A percentile compares a stretch with the other conserved stretches of the same genome.
Conservation (phyloP, 2,329 filamentous ascomycete genomes). For the Xylariaceae sp. region DNA sequence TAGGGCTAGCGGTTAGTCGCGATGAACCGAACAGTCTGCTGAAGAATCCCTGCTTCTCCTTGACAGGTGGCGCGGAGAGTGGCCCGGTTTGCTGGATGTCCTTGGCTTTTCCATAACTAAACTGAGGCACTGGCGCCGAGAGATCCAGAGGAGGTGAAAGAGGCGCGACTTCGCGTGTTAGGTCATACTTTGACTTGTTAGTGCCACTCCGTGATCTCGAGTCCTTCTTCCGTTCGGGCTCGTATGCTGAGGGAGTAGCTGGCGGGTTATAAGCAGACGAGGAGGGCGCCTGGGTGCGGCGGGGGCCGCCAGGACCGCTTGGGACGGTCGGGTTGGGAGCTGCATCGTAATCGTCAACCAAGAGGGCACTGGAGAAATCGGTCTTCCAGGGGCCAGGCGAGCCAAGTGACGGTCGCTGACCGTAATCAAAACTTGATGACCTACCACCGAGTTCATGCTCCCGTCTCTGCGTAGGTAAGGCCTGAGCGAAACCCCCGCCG, state of each 20-base stretch:
- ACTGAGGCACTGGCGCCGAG: conserved; percentile 52
- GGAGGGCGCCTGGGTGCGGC: conserved; percentile 37
- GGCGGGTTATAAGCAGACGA: conserved; percentile 34
- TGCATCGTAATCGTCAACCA: conserved; percentile 64
- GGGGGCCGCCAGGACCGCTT: conserved; percentile 62
- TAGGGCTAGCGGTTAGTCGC: conserved; percentile 38
- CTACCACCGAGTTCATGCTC: conserved; percentile 48
- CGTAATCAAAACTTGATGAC: conserved; percentile 72
- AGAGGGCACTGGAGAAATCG: conserved; percentile 46
- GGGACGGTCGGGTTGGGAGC: conserved; percentile 83
- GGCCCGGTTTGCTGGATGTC: conserved; percentile 42
- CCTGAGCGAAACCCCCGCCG: conserved; percentile 55
- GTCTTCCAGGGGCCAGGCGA: conserved; percentile 39
- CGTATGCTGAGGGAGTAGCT: conserved; percentile 38
- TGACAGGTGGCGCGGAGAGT: conserved; percentile 43
- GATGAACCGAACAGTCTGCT: conserved; percentile 82
- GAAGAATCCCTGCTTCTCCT: conserved; percentile 83
- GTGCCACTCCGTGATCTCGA: conserved; percentile 43
- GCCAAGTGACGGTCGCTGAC: conserved; percentile 39
- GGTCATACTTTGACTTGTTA: conserved; percentile 28
- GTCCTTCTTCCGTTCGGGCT: conserved; percentile 46
- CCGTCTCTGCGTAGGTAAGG: conserved; percentile 54
- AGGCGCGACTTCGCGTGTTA: conserved; percentile 25
- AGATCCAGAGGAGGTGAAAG: conserved; percentile 37
- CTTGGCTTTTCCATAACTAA: conserved; percentile 56